These are phyloP conservation scores for Chrysanthemum lavandulifolium DNA, from an alignment of 129 eudicot species.

Conservation along the genomic window DNA sequence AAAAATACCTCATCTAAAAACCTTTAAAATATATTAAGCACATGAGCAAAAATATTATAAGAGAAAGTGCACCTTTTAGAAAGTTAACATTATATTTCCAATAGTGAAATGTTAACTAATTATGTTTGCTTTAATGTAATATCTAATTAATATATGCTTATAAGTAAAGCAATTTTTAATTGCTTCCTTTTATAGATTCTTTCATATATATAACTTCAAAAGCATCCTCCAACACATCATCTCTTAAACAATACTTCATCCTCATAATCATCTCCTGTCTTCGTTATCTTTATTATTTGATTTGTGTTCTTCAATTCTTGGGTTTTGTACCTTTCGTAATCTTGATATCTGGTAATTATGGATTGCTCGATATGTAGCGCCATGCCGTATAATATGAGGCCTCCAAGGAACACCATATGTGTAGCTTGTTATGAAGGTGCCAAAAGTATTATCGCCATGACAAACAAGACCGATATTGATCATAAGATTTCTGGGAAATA, in stretches of 20 bases:
- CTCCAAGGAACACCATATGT: slow-evolving; percentile 92
- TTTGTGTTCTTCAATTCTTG: slow-evolving; percentile 13
- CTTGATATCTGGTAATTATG: slow-evolving; percentile 33
- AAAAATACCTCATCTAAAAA: slow-evolving; percentile 21
- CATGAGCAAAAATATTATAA: slow-evolving; percentile 8
- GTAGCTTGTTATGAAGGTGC: slow-evolving; percentile 96
- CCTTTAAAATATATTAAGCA: neutral
- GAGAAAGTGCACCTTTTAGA: slow-evolving; percentile 22
- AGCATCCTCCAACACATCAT: slow-evolving; percentile 33
- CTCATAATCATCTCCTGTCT: slow-evolving; percentile 19
- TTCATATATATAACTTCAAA: slow-evolving; percentile 35
- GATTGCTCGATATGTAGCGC: slow-evolving; percentile 90
- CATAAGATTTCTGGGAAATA: slow-evolving; percentile 42
- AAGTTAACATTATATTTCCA: slow-evolving; percentile 20
- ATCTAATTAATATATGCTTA: slow-evolving; percentile 41
- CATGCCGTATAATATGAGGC: slow-evolving; percentile 86
- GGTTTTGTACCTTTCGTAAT: neutral
- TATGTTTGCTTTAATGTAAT: slow-evolving; percentile 25
- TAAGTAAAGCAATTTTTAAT: slow-evolving; percentile 45
- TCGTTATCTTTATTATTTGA: neutral
- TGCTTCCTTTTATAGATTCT: slow-evolving; percentile 43
- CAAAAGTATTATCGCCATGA: slow-evolving; percentile 68
- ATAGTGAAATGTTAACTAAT: slow-evolving; percentile 30
- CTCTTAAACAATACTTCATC: slow-evolving; percentile 33
- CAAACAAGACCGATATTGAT: slow-evolving; percentile 46